These are phyloP conservation scores for Candida silvatica DNA, from an alignment of 805 yeast species.

Conservation along the genomic window DNA sequence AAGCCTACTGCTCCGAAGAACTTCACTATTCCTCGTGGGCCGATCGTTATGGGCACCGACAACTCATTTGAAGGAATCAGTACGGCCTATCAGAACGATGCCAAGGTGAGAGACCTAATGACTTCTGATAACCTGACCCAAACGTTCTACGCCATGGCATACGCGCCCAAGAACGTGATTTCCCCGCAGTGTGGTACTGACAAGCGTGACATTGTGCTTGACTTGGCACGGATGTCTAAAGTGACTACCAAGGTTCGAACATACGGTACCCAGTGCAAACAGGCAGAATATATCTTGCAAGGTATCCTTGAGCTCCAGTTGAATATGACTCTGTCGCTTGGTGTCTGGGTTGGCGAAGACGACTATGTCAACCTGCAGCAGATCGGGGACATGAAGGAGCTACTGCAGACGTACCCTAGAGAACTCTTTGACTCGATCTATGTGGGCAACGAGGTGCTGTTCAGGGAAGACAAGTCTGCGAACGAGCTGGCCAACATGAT, in stretches of 20 bases:
- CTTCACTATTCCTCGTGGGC: too few relatives aligned
- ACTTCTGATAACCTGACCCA: slow-evolving; percentile 22
- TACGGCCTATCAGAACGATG: slow-evolving; percentile 23
- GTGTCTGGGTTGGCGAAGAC: slow-evolving; percentile 52
- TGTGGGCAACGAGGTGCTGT: slow-evolving; percentile 58
- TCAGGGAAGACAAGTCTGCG: slow-evolving; percentile 37
- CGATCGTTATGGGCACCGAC: too few relatives aligned
- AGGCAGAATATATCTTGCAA: slow-evolving; percentile 40
- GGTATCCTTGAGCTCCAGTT: slow-evolving; percentile 42
- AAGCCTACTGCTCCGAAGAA: too few relatives aligned
- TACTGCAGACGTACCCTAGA: slow-evolving; percentile 36
- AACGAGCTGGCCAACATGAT: slow-evolving; percentile 33
- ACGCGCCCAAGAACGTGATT: slow-evolving; percentile 45
- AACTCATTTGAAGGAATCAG: slow-evolving; percentile 23
- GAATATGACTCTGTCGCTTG: slow-evolving; percentile 49
- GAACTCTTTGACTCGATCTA: slow-evolving; percentile 39
- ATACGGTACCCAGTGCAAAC: slow-evolving; percentile 57
- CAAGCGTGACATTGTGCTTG: slow-evolving; percentile 41
- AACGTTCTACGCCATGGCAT: slow-evolving; percentile 49
- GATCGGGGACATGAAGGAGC: slow-evolving; percentile 32
- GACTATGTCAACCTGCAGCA: slow-evolving; percentile 36
- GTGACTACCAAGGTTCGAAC: slow-evolving; percentile 50
- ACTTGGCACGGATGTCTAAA: slow-evolving; percentile 47
- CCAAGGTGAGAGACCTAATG: slow-evolving; percentile 30
- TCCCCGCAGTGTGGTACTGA: slow-evolving; percentile 45